phyloP scores from a whole-genome alignment of 2,329 filamentous ascomycete species.

The Neofusicoccum parvum region DNA sequence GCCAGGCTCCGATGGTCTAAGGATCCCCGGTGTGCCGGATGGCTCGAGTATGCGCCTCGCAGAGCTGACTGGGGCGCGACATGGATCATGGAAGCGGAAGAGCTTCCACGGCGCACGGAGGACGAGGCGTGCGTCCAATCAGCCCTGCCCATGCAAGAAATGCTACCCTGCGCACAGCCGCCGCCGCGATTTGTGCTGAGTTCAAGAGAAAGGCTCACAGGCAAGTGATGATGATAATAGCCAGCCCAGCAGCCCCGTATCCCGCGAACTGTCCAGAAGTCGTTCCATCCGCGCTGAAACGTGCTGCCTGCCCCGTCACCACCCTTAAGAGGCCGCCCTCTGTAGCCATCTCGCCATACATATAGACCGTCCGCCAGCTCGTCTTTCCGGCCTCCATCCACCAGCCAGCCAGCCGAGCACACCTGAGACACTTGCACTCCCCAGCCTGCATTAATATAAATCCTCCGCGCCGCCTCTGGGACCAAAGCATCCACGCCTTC shows the following conservation, averaged over 20 bases:
- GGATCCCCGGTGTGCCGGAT: not conserved
- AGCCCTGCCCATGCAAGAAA: conserved; percentile 10
- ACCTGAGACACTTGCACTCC: not conserved
- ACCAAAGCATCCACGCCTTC: not conserved
- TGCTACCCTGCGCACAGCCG: conserved; percentile 18
- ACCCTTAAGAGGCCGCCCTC: conserved; percentile 9
- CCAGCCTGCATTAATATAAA: conserved; percentile 9
- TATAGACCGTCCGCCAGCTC: conserved; percentile 7
- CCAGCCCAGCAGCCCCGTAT: conserved; percentile 7
- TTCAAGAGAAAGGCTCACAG: conserved; percentile 4
- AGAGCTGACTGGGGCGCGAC: not conserved
- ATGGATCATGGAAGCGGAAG: conserved; percentile 15
- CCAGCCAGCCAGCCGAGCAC: conserved; percentile 13
- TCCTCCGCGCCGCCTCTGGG: not conserved
- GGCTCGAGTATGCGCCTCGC: conserved; percentile 4
- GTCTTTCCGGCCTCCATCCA: conserved; percentile 5
- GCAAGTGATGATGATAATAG: conserved; percentile 14
- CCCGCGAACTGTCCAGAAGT: conserved; percentile 14
- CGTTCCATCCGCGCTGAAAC: conserved; percentile 3
- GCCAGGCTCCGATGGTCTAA: conserved; percentile 2
- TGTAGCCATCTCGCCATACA: not conserved
- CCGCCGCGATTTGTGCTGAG: conserved; percentile 11
- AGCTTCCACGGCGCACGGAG: conserved; percentile 10
- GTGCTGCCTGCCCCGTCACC: not conserved
- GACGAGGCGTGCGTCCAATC: not conserved